Evolutionary conservation across 345 rosid species (phyloP).

Genomic region (Eucalyptus pauciflora): DNA sequence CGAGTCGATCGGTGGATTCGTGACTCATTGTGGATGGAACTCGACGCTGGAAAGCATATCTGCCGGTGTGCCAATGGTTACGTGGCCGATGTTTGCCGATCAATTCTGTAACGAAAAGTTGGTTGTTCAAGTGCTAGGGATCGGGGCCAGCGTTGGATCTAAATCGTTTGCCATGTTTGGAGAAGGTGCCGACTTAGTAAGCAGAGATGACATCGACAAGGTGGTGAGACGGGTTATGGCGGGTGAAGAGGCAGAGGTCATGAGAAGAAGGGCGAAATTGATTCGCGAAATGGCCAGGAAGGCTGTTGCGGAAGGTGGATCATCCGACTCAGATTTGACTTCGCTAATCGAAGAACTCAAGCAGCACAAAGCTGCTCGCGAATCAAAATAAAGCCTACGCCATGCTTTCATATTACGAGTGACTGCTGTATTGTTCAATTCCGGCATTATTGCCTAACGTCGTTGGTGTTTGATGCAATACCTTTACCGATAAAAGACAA

Average conservation of each 20-base stretch:
- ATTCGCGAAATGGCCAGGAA: slow-evolving; percentile 5
- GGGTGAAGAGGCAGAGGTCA: background rate
- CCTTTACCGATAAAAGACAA: background rate
- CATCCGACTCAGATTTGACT: slow-evolving; percentile 2
- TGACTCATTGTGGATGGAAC: slow-evolving; percentile 24
- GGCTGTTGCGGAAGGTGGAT: slow-evolving; percentile 20
- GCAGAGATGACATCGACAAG: background rate
- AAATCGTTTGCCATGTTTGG: background rate
- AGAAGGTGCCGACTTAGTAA: background rate
- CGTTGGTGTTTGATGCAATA: background rate
- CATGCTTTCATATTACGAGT: background rate
- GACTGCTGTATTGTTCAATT: background rate
- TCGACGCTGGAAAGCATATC: slow-evolving; percentile 6
- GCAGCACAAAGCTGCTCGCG: background rate
- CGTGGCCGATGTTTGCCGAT: slow-evolving; percentile 7
- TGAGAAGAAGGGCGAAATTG: background rate
- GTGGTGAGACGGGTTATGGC: background rate
- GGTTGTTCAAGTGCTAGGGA: background rate
- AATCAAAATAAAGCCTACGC: background rate
- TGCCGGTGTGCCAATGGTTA: slow-evolving; percentile 12
- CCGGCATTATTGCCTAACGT: background rate
- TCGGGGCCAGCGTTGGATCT: background rate
- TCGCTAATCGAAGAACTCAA: background rate
- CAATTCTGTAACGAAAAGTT: background rate
- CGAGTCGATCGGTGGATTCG: background rate